Evolutionary conservation across 805 yeast species (phyloP), one percentile per base, ranked within the genome.

Genomic region (Torulaspora quercuum): DNA sequence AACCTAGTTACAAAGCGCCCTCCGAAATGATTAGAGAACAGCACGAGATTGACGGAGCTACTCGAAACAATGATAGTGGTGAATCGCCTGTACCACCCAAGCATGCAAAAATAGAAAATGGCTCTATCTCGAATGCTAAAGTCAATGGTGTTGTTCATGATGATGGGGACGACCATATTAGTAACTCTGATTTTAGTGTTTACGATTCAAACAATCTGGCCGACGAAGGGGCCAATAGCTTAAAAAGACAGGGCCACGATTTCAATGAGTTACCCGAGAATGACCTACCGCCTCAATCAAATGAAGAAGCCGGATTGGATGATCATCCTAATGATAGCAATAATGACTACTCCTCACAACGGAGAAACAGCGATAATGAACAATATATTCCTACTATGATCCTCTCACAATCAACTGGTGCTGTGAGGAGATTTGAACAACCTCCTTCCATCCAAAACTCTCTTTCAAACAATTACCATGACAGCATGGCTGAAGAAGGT

Each of bases 321-420:
- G 37, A 12, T 16, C 39, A 18, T 11, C 6, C 7, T 2, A 27
- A 34, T 23, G 39, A 26, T 15, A 20, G 21, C 18, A 17, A 11
- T 17, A 17, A 25, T 24, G 15, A 28, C 16, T 34, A 34, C 32
- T n/a, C 27, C 10, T 26, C 29, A 14, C 34, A 35, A 21, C 33
- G 37, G 14, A 19, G 37, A 18, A 46, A 45, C 14, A 45, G 48
- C 23, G 52, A 49, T 13, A 45, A 44, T 2, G 57, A 59, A 16
- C 59, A 63, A 27, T 66, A 63, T 39, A 52, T 63, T 29, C 70
- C 68, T n/a, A 56, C 58, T 35, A 64, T 67, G 67, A 67, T 68
- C 6, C 56, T 73, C 4, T 73, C 79, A 3, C 78, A 74, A 45
- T 72, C 78, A 0, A 72, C 76, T 0, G 79, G 78, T 0, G 63